Percentiles rank a stretch among this genome's conserved stretches.
Conservation (phyloP, 1,284 basidiomycete species). For the Ganoderma sp. region DNA sequence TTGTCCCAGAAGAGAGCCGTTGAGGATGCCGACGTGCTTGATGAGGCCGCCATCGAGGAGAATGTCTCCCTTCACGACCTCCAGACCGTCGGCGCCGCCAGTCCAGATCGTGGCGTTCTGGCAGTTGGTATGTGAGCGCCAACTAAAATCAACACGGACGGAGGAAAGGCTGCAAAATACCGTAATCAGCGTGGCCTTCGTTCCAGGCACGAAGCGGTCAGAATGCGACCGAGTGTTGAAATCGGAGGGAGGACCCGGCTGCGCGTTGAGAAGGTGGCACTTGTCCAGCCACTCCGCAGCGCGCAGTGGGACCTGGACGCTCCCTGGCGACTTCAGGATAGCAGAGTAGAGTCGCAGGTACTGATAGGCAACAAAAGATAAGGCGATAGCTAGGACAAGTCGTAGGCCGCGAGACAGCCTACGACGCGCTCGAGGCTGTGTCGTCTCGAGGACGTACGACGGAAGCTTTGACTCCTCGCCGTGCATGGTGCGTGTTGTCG, state of each 20-base stretch:
- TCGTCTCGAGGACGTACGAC: not conserved
- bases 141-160: not conserved
- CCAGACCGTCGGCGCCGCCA: slow-evolving; percentile 56
- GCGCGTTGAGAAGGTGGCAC: slow-evolving; percentile 2
- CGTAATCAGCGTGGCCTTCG: slow-evolving; percentile 54
- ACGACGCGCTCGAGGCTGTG: not conserved
- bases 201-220: slow-evolving; percentile 71
- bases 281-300: slow-evolving; percentile 40
- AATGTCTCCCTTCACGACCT: slow-evolving; percentile 57
- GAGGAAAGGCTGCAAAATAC: slow-evolving; percentile 15
- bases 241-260: slow-evolving; percentile 50
- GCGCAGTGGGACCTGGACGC: slow-evolving; percentile 35
- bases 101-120: slow-evolving; percentile 73
- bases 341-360: not conserved
- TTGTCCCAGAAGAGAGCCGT: slow-evolving; percentile 15
- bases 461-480: not conserved
- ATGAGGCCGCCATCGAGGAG: slow-evolving; percentile 62
- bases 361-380: not conserved
- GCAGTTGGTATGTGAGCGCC: slow-evolving; percentile 22
- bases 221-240: slow-evolving; percentile 60
- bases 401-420: slow-evolving; percentile 1
- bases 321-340: slow-evolving; percentile 23
- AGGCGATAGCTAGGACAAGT: slow-evolving; percentile 1
- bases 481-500: not conserved
- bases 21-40: slow-evolving; percentile 53